Evolutionary conservation across 805 yeast genomes (phyloP), one percentile per base, ranked within the genome.

Genomic region (Scheffersomyces coipomensis): DNA sequence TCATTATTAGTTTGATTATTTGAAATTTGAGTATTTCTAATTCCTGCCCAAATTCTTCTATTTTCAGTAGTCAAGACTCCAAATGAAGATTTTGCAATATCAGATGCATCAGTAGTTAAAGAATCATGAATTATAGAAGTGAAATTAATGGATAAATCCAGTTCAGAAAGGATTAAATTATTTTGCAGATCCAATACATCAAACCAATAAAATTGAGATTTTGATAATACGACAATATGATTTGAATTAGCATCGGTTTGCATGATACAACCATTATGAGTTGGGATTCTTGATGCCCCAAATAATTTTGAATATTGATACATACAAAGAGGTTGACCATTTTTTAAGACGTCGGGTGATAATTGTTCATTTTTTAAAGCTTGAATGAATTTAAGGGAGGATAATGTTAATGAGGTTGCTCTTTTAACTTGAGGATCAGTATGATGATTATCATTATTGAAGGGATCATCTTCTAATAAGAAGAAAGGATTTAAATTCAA

Each of bases 181-280:
- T 85, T 79, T 46, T 80, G 66, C 35, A 73, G 71, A 60, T 88
- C 95, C 51, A 89, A 67, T 1, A 89, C 97, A 56, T 89, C 96
- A 58, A 89, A 89, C 96, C 97, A 89, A 64, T 89, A 89, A 60
- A 88, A 87, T 61, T 89, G 96, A 2, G 95, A 85, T 53, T 85
- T 82, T 45, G 88, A 81, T 58, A 88, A 66, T 12, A 89, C 90
- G 8, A 88, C 83, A 26, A 89, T 79, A 60, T 89, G 97, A 52
- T 81, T 85, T 1, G 93, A 81, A 8, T 79, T 69, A 6, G 73
- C 57, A 60, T 87, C 96, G 1, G 87, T 77, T 61, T 88, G 96
- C 81, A 89, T 80, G 40, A 85, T 79, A 60, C 97, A 89, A 3
- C 95, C 95, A 17, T 75, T 72, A 25, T 60, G 58, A 1, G 93